phyloP scores from a whole-genome alignment of 1,284 basidiomycete genomes.

The Irpex sp. region DNA sequence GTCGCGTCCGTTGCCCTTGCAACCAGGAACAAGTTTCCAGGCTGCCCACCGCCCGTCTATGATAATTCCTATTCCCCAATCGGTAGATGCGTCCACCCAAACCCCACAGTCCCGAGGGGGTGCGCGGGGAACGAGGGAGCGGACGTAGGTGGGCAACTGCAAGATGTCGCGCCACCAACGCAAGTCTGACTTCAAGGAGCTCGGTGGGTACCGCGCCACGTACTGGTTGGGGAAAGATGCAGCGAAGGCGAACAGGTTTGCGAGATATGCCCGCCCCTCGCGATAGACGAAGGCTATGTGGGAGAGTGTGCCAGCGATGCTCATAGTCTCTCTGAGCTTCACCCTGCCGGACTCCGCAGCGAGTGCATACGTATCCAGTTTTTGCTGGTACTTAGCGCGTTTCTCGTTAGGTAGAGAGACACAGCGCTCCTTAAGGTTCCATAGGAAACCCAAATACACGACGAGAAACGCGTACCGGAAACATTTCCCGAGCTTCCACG shows the following conservation, averaged over 20 bases:
- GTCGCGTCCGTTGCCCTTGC: slow-evolving; percentile 23
- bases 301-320: slow-evolving; percentile 29
- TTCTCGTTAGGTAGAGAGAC: not conserved
- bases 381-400: not conserved
- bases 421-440: slow-evolving; percentile 24
- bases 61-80: slow-evolving; percentile 35
- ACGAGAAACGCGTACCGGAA: slow-evolving; percentile 24
- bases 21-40: slow-evolving; percentile 26
- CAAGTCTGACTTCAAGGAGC: slow-evolving; percentile 23
- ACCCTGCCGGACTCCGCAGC: slow-evolving; percentile 18
- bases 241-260: not conserved
- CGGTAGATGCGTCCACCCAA: slow-evolving; percentile 33
- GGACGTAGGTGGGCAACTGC: not conserved
- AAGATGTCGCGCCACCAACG: slow-evolving; percentile 28
- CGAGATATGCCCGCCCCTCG: not conserved
- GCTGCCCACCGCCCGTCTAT: slow-evolving; percentile 25
- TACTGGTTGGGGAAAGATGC: slow-evolving; percentile 16
- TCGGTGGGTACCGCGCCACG: slow-evolving; percentile 14
- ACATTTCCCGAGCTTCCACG: slow-evolving; percentile 28
- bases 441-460: slow-evolving; percentile 36
- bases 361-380: slow-evolving; percentile 1
- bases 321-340: slow-evolving; percentile 18
- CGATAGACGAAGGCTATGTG: slow-evolving; percentile 30
- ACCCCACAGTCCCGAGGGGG: slow-evolving; percentile 19
- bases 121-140: slow-evolving; percentile 16